phyloP scores from a whole-genome alignment of 2,329 filamentous ascomycete species.

The Aspergillus uvarum region DNA sequence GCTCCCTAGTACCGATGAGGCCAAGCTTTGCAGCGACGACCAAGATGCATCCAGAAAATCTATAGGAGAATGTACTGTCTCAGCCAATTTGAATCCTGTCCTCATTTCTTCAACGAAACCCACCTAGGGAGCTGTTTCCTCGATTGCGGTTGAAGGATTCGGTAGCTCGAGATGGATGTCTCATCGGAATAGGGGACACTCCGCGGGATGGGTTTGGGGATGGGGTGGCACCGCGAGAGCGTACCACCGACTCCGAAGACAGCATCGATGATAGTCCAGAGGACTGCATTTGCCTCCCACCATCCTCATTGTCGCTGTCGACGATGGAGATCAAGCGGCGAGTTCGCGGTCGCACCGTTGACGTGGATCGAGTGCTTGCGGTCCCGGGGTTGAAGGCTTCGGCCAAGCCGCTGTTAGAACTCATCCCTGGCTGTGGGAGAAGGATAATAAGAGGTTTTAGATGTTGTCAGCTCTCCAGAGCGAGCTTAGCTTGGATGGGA shows the following conservation, averaged over 20 bases:
- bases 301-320: constrained; percentile 37
- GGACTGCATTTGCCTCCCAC: constrained; percentile 23
- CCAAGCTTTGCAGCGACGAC: constrained; percentile 50
- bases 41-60: constrained; percentile 48
- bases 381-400: constrained; percentile 38
- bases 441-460: constrained; percentile 16
- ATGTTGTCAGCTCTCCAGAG: constrained; percentile 25
- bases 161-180: constrained; percentile 36
- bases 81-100: constrained; percentile 23
- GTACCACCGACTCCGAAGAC: constrained; percentile 34
- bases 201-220: constrained; percentile 39
- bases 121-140: constrained; percentile 28
- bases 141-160: constrained; percentile 24
- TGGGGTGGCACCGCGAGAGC: constrained; percentile 44
- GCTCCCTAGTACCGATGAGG: constrained; percentile 50
- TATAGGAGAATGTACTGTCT: constrained; percentile 28
- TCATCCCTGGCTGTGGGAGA: constrained; percentile 38
- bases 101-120: constrained; percentile 23
- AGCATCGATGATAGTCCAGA: constrained; percentile 30
- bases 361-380: constrained; percentile 34
- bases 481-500: constrained; percentile 22
- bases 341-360: constrained; percentile 46
- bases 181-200: constrained; percentile 41
- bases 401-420: constrained; percentile 39
- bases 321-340: constrained; percentile 45